These are phyloP conservation scores for Amphibolis antarctica DNA, from an alignment of 106 monocot species.

Conservation along the genomic window DNA sequence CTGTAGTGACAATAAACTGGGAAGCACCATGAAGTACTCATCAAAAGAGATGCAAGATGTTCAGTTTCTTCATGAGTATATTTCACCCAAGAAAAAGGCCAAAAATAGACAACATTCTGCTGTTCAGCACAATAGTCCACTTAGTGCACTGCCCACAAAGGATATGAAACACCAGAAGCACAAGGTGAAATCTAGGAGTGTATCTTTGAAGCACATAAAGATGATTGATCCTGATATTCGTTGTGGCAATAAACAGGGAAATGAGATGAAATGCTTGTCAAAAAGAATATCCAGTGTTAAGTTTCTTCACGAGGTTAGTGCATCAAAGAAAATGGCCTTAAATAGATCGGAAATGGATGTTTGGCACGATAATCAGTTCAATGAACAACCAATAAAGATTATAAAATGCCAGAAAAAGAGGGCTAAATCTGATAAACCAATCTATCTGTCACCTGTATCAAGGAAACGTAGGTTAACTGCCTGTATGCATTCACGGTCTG, in stretches of 20 bases:
- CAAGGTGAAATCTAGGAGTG: constrained; percentile 3
- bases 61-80: neutral
- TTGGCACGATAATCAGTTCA: neutral
- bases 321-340: neutral
- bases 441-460: constrained; percentile 7
- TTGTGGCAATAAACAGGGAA: neutral
- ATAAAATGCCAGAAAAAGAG: neutral
- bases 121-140: neutral
- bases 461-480: constrained; percentile 12
- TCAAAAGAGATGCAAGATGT: neutral
- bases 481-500: constrained; percentile 5
- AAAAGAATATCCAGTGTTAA: neutral
- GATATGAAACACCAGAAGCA: neutral
- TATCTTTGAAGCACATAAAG: neutral
- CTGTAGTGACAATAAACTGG: neutral
- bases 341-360: neutral
- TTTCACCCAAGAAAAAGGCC: neutral
- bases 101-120: neutral
- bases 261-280: neutral
- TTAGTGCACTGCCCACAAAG: neutral
- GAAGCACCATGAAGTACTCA: neutral
- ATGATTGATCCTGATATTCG: neutral
- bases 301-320: neutral
- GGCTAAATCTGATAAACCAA: constrained; percentile 4
- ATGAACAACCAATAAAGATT: neutral